Conservation (phyloP, 805 yeast species). For the Lipomyces orientalis region DNA sequence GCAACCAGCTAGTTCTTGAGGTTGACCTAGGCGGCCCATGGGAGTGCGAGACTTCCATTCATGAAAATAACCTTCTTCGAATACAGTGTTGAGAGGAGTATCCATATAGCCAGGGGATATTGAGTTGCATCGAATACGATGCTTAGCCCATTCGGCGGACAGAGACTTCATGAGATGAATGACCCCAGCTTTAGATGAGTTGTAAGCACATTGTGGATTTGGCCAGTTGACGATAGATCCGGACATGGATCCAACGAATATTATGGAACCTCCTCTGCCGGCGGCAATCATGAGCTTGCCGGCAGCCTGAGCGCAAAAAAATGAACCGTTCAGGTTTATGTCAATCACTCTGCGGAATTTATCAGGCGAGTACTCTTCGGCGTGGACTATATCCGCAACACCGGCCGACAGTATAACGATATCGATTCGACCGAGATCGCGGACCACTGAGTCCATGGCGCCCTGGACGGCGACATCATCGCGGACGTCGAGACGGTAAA, state of each 20-base stretch:
- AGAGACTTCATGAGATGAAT: no score
- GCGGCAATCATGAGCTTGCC: slow-evolving; percentile 70
- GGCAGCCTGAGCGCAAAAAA: slow-evolving; percentile 67
- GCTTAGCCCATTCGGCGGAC: no score
- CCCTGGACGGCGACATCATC: slow-evolving; percentile 56
- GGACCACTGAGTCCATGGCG: slow-evolving; percentile 58
- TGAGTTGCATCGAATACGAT: no score
- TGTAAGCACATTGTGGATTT: no score
- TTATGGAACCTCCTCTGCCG: slow-evolving; percentile 64
- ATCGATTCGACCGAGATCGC: slow-evolving; percentile 61
- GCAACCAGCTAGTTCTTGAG: no score
- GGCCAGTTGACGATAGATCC: no score
- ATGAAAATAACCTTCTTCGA: no score
- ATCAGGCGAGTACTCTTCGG: slow-evolving; percentile 68
- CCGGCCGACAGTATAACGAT: slow-evolving; percentile 69
- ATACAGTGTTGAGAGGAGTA: no score
- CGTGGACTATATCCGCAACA: slow-evolving; percentile 69
- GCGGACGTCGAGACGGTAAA: slow-evolving; percentile 69
- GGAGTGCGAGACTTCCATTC: no score
- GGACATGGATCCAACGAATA: slow-evolving; percentile 75
- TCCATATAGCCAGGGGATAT: no score
- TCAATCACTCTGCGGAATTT: slow-evolving; percentile 68
- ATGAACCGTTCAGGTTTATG: slow-evolving; percentile 70
- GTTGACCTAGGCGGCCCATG: no score
- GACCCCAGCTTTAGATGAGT: no score